Evolutionary conservation across 768 basidiomycete species (phyloP), one percentile per base, ranked within the genome.

Genomic region (Lentinula detonsa): DNA sequence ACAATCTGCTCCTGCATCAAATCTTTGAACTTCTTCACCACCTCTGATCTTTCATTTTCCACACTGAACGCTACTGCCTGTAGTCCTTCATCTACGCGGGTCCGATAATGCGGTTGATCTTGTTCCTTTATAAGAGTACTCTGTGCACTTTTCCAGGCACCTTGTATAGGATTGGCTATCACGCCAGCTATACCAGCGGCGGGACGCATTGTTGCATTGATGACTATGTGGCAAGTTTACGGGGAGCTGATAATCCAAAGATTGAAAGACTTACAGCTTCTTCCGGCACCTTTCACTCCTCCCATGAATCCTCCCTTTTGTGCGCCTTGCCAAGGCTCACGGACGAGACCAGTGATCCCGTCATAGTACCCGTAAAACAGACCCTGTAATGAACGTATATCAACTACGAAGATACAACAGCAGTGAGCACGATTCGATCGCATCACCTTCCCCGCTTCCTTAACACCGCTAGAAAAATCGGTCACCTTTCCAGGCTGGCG

Each of bases 371-470:
- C 74, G 53, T 73, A 72, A 35, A 71, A 71, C 4, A 73, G 53
- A 31, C 67, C 68, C 72, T 74, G 39, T 16, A 48, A 21, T 42
- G 31, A 37, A 4, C 15, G 35, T 3, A 7, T 5, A 2, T 9
- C 18, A 15, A 23, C 16, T 37, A 13, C 9, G 37, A 11, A 4
- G 37, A 21, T 39, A 16, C 21, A 40, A 40, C 7, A 9, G 11
- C 51, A 5, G 9, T 8, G 18, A 15, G 23, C 18, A 49, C 28
- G 28, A 23, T 15, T 31, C 37, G 21, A 13, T 31, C 57, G 45
- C 52, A 59, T 21, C 18, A 77, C 78, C 75, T 81, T 81, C 15
- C 77, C 81, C 10, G 74, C 81, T 64, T 81, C 81, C 57, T 71
- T 75, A 6, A 83, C 62, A 0, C 82, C 82, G 63, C 72, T 75